A percentile compares a stretch with the other conserved stretches of the same genome.
These are phyloP conservation scores for Alternaria triticimaculans DNA, from an alignment of 2,329 filamentous ascomycete genomes.

Conservation along the genomic window DNA sequence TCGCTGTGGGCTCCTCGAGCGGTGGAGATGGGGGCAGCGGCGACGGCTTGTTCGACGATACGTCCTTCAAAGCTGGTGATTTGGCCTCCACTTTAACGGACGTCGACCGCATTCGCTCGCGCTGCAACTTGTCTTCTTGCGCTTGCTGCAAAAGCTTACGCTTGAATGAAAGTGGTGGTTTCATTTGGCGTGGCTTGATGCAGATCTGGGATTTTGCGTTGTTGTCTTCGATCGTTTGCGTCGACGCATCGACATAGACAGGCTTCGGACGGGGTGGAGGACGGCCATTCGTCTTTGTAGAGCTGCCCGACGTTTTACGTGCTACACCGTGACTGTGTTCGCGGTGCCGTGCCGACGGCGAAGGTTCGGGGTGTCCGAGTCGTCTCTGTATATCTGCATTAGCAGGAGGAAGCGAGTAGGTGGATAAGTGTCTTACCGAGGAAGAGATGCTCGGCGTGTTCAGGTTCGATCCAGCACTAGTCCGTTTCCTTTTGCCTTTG, in stretches of 20 bases:
- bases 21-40: constrained; percentile 34
- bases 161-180: constrained; percentile 45
- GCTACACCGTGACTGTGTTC: constrained; percentile 45
- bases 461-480: constrained; percentile 61
- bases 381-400: constrained; percentile 42
- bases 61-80: constrained; percentile 43
- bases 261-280: constrained; percentile 37
- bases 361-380: constrained; percentile 44
- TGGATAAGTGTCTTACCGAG: constrained; percentile 45
- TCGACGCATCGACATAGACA: constrained; percentile 42
- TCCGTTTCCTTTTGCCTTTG: constrained; percentile 61
- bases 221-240: constrained; percentile 40
- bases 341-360: constrained; percentile 44
- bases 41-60: constrained; percentile 41
- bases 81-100: constrained; percentile 44
- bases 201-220: constrained; percentile 12
- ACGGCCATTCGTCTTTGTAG: constrained; percentile 48
- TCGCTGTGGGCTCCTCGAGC: constrained; percentile 31
- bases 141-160: constrained; percentile 48
- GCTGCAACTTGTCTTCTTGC: constrained; percentile 46
- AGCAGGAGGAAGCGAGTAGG: constrained; percentile 24
- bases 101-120: constrained; percentile 46
- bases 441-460: constrained; percentile 57
- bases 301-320: constrained; percentile 48
- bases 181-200: constrained; percentile 29